These are phyloP conservation scores for Termitomyces sp. DNA, from an alignment of 1,284 basidiomycete species.

Conservation along the genomic window DNA sequence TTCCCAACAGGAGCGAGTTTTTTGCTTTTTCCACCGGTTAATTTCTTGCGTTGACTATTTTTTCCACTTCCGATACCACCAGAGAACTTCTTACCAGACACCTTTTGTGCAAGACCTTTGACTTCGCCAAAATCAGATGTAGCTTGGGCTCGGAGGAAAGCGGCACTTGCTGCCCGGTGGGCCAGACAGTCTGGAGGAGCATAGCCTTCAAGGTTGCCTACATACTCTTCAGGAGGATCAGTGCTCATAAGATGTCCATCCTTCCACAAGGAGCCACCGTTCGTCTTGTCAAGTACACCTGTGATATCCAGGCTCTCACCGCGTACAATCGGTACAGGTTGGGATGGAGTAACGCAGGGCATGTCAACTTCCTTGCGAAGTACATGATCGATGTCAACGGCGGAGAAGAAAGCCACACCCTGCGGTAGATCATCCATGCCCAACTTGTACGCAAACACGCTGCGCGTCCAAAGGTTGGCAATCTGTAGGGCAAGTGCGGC, in stretches of 20 bases:
- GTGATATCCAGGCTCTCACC: constrained; percentile 84
- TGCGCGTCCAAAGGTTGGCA: constrained; percentile 94
- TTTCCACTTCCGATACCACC: constrained; percentile 27
- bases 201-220: constrained; percentile 43
- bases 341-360: constrained; percentile 92
- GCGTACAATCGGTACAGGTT: constrained; percentile 75
- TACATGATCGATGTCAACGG: constrained; percentile 90
- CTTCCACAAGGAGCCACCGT: constrained; percentile 56
- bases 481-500: constrained; percentile 93
- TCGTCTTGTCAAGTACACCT: constrained; percentile 60
- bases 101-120: constrained; percentile 54
- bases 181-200: constrained; percentile 47
- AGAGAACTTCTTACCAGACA: constrained; percentile 34
- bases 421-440: constrained; percentile 97
- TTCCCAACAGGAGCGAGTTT: constrained; percentile 24
- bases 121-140: constrained; percentile 64
- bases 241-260: constrained; percentile 51
- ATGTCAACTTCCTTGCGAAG: constrained; percentile 96
- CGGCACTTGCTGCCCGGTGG: constrained; percentile 57
- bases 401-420: constrained; percentile 94
- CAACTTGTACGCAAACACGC: constrained; percentile 87
- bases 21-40: constrained; percentile 29
- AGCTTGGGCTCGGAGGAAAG: constrained; percentile 72
- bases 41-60: constrained; percentile 15
- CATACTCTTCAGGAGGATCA: constrained; percentile 14